phyloP scores from a whole-genome alignment of 176 grass and related monocot genomes.

The Typha latifolia region DNA sequence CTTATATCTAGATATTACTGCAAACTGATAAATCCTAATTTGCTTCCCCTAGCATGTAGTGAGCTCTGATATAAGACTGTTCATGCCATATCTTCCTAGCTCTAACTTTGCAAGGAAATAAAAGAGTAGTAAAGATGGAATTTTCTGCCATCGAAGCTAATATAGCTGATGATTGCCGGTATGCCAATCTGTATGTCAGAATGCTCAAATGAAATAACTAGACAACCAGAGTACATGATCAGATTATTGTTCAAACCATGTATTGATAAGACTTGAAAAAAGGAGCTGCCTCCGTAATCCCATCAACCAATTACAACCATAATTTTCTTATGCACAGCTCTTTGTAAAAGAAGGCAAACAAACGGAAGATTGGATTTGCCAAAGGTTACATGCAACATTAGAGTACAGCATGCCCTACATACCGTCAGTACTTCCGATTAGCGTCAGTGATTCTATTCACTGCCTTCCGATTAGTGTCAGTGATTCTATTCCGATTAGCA shows the following conservation, averaged over 20 bases:
- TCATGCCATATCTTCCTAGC: too few relatives aligned
- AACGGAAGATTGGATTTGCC: not conserved
- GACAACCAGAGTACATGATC: too few relatives aligned
- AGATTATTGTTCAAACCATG: not conserved
- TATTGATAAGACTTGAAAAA: not conserved
- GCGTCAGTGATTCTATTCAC: not conserved
- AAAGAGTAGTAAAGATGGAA: too few relatives aligned
- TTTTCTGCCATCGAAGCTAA: too few relatives aligned
- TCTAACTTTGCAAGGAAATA: too few relatives aligned
- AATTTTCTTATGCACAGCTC: not conserved
- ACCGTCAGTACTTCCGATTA: not conserved
- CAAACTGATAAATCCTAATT: not conserved
- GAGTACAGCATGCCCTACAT: not conserved
- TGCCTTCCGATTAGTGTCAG: not conserved
- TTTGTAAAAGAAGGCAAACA: not conserved
- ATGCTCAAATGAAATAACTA: too few relatives aligned
- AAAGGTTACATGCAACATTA: too few relatives aligned
- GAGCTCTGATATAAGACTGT: too few relatives aligned
- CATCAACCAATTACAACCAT: not conserved
- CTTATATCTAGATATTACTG: not conserved
- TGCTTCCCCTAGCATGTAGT: too few relatives aligned
- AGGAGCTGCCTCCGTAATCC: not conserved
- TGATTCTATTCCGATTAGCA: not conserved
- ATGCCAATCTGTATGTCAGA: too few relatives aligned
- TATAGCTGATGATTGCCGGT: too few relatives aligned